These are phyloP conservation scores for Allium sativum DNA, from an alignment of 106 monocot species.

Conservation along the genomic window DNA sequence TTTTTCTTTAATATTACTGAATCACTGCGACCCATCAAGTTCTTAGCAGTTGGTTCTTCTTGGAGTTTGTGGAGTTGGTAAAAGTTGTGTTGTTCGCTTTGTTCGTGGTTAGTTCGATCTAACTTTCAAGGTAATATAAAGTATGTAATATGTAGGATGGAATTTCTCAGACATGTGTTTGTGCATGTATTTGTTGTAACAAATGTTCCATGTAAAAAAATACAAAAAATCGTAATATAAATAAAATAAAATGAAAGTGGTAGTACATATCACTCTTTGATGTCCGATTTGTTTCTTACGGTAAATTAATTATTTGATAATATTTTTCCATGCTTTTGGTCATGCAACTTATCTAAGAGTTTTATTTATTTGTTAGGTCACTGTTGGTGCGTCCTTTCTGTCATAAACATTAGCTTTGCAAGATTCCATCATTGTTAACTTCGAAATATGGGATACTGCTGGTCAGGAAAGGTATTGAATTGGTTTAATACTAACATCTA, in stretches of 20 bases:
- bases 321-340: too few species aligned
- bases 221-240: too few species aligned
- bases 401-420: conserved; percentile 93
- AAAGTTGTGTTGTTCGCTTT: conserved; percentile 98
- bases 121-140: conserved; percentile 74
- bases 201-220: neutral
- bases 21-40: too few species aligned
- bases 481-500: neutral
- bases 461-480: conserved; percentile 82
- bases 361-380: conserved; percentile 47
- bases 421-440: conserved; percentile 90
- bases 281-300: too few species aligned
- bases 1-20: too few species aligned
- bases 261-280: neutral
- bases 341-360: conserved; percentile 1
- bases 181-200: too few species aligned
- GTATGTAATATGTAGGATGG: neutral
- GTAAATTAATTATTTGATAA: too few species aligned
- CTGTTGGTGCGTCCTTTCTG: conserved; percentile 97
- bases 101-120: conserved; percentile 98
- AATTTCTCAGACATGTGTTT: too few species aligned
- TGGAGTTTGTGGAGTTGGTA: conserved; percentile 97
- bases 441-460: conserved; percentile 99
- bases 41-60: conserved; percentile 88
- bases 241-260: neutral